Base-by-base conservation (phyloP, 352 stramenopile species). In the Globisporangium spinosum region DNA sequence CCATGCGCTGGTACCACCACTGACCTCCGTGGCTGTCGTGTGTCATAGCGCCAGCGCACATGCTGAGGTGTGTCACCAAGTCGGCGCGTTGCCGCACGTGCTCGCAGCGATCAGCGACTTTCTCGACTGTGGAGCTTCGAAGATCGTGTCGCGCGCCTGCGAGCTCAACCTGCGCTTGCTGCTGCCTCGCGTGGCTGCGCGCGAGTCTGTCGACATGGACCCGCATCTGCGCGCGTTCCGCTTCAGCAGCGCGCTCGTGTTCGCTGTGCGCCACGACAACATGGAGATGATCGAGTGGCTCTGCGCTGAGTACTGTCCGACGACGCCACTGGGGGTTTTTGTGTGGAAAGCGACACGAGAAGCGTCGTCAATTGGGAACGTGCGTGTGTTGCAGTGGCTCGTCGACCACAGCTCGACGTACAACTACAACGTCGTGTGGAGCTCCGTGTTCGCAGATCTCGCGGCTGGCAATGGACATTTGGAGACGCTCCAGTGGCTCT, bases 401-500 rank as follows among this genome's bases (percentile, higher is more conserved):
- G 22, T 43, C 12, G 13, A 40, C 1, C 34, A 49, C 2, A 35
- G n/a, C 57, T 40, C 54, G 0, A 0, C 15, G 25, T 59, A 59
- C 27, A 63, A 53, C 17, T 53, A 34, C 17, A 49, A 58, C 27
- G 27, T 58, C 27, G 34, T 58, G 27, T 51, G 51, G 45, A 34
- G 40, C 60, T 32, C 29, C 5, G 12, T 35, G 49, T 47, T 58
- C 25, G 25, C 38, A 40, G 61, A 67, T 15, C 27, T 51, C 17
- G 61, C 61, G 23, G 61, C 49, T 51, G 34, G 23, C 13, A 35
- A 53, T 1, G 61, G 61, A 9, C 45, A 66, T 51, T 22, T 66
- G 45, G 61, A 58, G 29, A 38, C 23, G 32, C 61, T 67, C 25
- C 49, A 53, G 61, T 67, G 61, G 49, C 12, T 67, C 10, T 43